Conservation (phyloP, 768 basidiomycete genomes). For the Boletus eberwhitei region DNA sequence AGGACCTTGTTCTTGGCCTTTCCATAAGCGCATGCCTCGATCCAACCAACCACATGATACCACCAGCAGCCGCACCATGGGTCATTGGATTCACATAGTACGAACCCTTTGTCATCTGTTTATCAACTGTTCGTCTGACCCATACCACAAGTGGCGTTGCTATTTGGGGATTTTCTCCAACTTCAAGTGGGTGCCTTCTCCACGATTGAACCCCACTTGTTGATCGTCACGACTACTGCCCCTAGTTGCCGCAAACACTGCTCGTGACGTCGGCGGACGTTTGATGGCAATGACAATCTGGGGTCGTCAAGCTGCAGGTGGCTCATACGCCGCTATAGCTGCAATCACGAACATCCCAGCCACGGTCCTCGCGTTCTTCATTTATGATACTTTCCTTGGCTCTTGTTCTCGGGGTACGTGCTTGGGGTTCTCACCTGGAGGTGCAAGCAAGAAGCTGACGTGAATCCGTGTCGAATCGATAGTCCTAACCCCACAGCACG, state of each 20-base stretch:
- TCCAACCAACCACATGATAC: conserved; percentile 55
- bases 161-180: conserved; percentile 59
- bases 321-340: conserved; percentile 56
- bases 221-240: neutral
- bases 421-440: neutral
- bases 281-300: conserved; percentile 58
- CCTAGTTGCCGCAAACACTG: conserved; percentile 59
- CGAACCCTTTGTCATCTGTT: conserved; percentile 19
- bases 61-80: conserved; percentile 51
- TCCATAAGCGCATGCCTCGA: conserved; percentile 31
- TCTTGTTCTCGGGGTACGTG: conserved; percentile 58
- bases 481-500: conserved; percentile 26
- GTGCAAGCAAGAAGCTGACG: conserved; percentile 8
- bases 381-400: conserved; percentile 56
- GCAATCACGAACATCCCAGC: conserved; percentile 67
- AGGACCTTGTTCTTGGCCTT: conserved; percentile 20
- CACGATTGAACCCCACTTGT: neutral
- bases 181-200: conserved; percentile 37
- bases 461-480: neutral
- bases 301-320: conserved; percentile 51
- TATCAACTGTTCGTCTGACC: neutral
- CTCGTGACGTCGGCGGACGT: conserved; percentile 65
- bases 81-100: conserved; percentile 61
- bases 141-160: conserved; percentile 40
- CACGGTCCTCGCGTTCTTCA: conserved; percentile 47